phyloP scores from a whole-genome alignment of 2,329 filamentous ascomycete genomes.

The Orbilia javanica region DNA sequence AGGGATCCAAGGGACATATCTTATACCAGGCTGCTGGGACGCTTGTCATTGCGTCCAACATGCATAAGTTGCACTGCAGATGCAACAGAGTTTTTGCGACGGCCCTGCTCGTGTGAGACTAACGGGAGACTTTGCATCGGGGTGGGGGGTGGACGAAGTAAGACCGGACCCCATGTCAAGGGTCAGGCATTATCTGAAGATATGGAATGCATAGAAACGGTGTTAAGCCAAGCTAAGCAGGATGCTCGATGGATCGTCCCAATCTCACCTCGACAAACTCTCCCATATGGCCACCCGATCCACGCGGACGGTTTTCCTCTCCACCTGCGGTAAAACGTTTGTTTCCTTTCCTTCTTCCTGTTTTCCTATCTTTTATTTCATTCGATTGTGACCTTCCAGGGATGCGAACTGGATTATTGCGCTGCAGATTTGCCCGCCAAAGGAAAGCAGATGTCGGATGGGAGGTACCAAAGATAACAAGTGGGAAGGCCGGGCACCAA shows the following conservation, averaged over 20 bases:
- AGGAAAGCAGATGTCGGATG: constrained; percentile 56
- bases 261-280: constrained; percentile 33
- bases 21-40: constrained; percentile 50
- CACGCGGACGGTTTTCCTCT: constrained; percentile 12
- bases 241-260: constrained; percentile 48
- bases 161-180: constrained; percentile 14
- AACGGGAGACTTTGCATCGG: constrained; percentile 17
- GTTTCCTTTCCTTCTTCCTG: not conserved
- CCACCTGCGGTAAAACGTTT: too few relatives aligned
- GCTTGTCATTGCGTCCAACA: constrained; percentile 39
- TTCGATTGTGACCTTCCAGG: not conserved
- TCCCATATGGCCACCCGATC: constrained; percentile 27
- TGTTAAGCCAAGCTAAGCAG: constrained; percentile 25
- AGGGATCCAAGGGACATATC: constrained; percentile 35
- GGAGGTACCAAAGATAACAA: constrained; percentile 47
- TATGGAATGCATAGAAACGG: constrained; percentile 43
- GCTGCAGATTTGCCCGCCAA: constrained; percentile 41
- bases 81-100: constrained; percentile 34
- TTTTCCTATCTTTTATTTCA: not conserved
- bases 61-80: constrained; percentile 35
- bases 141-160: constrained; percentile 45
- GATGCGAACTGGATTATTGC: constrained; percentile 22
- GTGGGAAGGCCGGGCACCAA: not conserved
- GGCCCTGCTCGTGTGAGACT: constrained; percentile 34
- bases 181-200: constrained; percentile 41